These are phyloP conservation scores for Nepenthes alata DNA, from an alignment of 179 eudicot genomes.

Conservation along the genomic window DNA sequence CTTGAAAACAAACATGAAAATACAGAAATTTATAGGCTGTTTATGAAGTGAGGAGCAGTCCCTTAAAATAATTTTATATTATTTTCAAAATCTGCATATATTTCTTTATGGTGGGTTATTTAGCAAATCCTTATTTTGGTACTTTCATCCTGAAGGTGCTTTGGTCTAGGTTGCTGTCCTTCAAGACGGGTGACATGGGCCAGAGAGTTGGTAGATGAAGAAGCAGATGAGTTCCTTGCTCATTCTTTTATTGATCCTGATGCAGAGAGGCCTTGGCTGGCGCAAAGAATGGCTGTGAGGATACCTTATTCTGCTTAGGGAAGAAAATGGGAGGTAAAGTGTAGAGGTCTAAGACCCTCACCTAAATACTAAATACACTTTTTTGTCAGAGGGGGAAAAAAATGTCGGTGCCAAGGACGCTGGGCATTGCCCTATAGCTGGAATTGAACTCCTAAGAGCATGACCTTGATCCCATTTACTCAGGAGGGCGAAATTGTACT, in stretches of 20 bases:
- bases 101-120: too few species aligned
- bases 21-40: not conserved
- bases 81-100: too few species aligned
- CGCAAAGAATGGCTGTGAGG: slow-evolving; percentile 60
- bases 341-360: too few species aligned
- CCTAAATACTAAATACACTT: too few species aligned
- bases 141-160: slow-evolving; percentile 41
- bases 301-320: slow-evolving; percentile 68
- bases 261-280: slow-evolving; percentile 66
- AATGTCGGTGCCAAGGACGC: too few species aligned
- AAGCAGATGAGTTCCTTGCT: slow-evolving; percentile 58
- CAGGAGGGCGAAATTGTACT: too few species aligned
- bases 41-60: not conserved
- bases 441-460: too few species aligned
- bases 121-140: not conserved
- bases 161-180: slow-evolving; percentile 68
- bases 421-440: too few species aligned
- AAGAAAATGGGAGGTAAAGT: not conserved
- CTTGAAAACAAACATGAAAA: too few species aligned
- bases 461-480: too few species aligned
- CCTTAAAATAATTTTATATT: too few species aligned
- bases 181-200: slow-evolving; percentile 66
- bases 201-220: slow-evolving; percentile 76
- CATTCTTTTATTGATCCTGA: slow-evolving; percentile 71
- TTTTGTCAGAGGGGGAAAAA: too few species aligned